Evolutionary conservation across 2,329 filamentous ascomycete species (phyloP).

Genomic region (Alternaria sp.): DNA sequence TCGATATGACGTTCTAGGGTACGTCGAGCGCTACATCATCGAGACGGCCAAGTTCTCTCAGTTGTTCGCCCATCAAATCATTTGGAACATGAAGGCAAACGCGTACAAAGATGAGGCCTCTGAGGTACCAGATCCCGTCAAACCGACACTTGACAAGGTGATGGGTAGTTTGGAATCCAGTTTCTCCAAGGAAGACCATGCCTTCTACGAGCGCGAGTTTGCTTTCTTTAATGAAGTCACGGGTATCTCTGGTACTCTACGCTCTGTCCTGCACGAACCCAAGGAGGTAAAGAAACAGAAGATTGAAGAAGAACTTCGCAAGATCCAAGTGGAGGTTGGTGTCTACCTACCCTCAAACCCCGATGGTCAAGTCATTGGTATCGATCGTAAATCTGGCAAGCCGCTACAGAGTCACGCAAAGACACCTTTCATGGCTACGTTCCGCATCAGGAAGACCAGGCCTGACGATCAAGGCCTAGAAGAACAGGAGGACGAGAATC

Average conservation of each 20-base stretch:
- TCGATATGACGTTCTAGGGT: conserved; percentile 90
- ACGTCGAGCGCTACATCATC: conserved; percentile 94
- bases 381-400: conserved; percentile 97
- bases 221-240: conserved; percentile 98
- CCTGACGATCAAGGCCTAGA: conserved; percentile 43
- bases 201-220: conserved; percentile 94
- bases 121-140: conserved; percentile 87
- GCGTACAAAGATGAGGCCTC: conserved; percentile 97
- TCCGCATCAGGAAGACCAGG: conserved; percentile 88
- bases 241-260: conserved; percentile 91
- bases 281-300: conserved; percentile 99
- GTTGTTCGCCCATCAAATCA: conserved; percentile 97
- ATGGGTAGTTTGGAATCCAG: conserved; percentile 83
- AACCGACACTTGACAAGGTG: conserved; percentile 91
- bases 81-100: conserved; percentile 99
- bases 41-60: conserved; percentile 99
- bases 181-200: conserved; percentile 79
- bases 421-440: conserved; percentile 98
- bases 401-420: conserved; percentile 98
- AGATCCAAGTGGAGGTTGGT: conserved; percentile 95
- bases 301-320: conserved; percentile 96
- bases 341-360: conserved; percentile 98
- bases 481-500: conserved; percentile 44
- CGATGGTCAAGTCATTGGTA: conserved; percentile 95
- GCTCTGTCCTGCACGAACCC: conserved; percentile 87